Evolutionary conservation across 73 alveolate genomes (phyloP).

Genomic region (Effrenium voratum): DNA sequence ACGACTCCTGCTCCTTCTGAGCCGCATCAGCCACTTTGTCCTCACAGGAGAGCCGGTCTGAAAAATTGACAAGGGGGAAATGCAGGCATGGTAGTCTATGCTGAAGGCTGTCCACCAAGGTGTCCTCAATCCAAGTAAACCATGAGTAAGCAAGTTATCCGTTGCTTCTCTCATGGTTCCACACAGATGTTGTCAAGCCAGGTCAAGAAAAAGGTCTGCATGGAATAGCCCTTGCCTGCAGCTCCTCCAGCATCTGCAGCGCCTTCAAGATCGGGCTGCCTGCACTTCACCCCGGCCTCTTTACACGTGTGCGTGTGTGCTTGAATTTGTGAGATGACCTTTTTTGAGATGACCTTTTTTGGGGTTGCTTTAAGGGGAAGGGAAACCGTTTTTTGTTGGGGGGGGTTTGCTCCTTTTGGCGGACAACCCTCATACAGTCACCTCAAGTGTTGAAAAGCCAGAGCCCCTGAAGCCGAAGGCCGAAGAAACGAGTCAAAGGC

Average conservation of each 20-base stretch:
- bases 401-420: too few species aligned
- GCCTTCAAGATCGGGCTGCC: conserved; percentile 85
- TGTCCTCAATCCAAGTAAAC: neutral
- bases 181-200: neutral
- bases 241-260: conserved; percentile 59
- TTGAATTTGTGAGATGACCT: too few species aligned
- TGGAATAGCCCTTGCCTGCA: neutral
- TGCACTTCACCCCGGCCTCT: too few species aligned
- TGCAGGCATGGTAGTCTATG: neutral
- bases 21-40: conserved; percentile 51
- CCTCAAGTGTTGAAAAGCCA: too few species aligned
- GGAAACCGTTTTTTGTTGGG: too few species aligned
- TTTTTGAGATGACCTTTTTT: too few species aligned
- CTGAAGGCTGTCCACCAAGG: neutral
- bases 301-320: too few species aligned
- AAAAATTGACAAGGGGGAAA: neutral
- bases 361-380: too few species aligned
- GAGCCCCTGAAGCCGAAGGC: too few species aligned
- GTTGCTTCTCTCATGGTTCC: neutral
- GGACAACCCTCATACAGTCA: too few species aligned
- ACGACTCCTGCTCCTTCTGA: conserved; percentile 86
- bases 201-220: neutral
- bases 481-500: too few species aligned
- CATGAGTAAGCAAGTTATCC: neutral
- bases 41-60: neutral